phyloP scores from a whole-genome alignment of 768 basidiomycete species.

The Podaxis sp. region DNA sequence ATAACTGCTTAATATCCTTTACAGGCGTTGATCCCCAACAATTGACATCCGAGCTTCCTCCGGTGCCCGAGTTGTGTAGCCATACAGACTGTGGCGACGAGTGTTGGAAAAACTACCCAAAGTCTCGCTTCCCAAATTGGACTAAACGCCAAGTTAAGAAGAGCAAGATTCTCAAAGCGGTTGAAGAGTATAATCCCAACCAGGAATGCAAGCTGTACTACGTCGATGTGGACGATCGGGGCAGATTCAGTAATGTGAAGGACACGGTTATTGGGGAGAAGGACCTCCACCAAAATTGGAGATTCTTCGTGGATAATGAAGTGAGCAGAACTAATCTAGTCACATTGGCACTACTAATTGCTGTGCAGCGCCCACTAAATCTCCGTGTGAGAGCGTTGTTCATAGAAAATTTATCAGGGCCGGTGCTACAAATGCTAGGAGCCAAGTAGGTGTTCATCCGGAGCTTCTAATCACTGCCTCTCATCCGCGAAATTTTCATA shows the following conservation, averaged over 20 bases:
- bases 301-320: slow-evolving; percentile 25
- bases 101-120: slow-evolving; percentile 38
- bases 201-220: slow-evolving; percentile 25
- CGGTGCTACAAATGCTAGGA: slow-evolving; percentile 60
- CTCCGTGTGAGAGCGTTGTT: slow-evolving; percentile 50
- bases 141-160: slow-evolving; percentile 36
- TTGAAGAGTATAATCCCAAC: not conserved
- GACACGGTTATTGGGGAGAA: slow-evolving; percentile 20
- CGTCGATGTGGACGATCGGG: slow-evolving; percentile 38
- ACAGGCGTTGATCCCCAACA: slow-evolving; percentile 24
- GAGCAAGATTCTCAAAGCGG: slow-evolving; percentile 30
- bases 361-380: slow-evolving; percentile 28
- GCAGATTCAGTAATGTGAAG: slow-evolving; percentile 33
- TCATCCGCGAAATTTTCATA: too few species aligned
- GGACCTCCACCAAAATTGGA: slow-evolving; percentile 36
- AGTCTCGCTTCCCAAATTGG: slow-evolving; percentile 51
- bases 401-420: slow-evolving; percentile 49
- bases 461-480: slow-evolving; percentile 32
- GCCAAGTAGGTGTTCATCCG: slow-evolving; percentile 38
- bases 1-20: not conserved
- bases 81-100: slow-evolving; percentile 23
- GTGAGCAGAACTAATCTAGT: slow-evolving; percentile 27
- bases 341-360: not conserved
- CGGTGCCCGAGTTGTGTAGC: slow-evolving; percentile 28
- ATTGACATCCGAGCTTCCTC: slow-evolving; percentile 23